Evolutionary conservation across 169 alveolate genomes (phyloP).

Genomic region (Fabrea salina): DNA sequence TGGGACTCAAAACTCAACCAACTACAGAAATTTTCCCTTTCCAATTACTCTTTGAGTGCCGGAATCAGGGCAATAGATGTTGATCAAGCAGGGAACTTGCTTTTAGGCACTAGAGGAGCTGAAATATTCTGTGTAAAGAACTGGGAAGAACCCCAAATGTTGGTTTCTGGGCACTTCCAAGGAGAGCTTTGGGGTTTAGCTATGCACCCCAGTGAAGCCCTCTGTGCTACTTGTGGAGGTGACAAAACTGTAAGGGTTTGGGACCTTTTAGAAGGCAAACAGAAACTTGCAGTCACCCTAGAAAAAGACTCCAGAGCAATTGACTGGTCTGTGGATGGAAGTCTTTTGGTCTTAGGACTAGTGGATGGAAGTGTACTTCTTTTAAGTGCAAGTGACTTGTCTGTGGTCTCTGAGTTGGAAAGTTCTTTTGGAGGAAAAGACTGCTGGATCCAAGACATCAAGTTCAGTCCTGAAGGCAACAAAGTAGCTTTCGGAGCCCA

Average conservation of each 20-base stretch:
- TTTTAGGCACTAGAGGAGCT: conserved; percentile 82
- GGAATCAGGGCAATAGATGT: conserved; percentile 65
- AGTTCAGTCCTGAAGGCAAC: conserved; percentile 65
- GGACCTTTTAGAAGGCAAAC: conserved; percentile 59
- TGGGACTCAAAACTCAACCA: conserved; percentile 51
- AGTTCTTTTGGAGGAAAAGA: conserved; percentile 1
- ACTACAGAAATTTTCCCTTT: conserved; percentile 28
- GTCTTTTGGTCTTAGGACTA: conserved; percentile 71
- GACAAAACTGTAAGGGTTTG: conserved; percentile 81
- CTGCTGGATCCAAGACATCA: conserved; percentile 38
- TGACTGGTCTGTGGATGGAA: conserved; percentile 82
- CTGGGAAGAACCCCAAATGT: background rate
- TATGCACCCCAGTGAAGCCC: conserved; percentile 66
- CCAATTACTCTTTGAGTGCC: conserved; percentile 45
- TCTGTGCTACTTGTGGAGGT: conserved; percentile 83
- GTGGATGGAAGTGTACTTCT: conserved; percentile 58
- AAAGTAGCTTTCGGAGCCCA: conserved; percentile 81
- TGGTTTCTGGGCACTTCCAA: conserved; percentile 71
- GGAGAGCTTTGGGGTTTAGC: conserved; percentile 84
- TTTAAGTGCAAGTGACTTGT: conserved; percentile 43
- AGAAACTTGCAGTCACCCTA: conserved; percentile 49
- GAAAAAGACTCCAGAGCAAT: conserved; percentile 69
- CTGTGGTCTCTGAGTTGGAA: background rate
- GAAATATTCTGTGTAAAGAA: conserved; percentile 47
- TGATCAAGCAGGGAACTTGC: conserved; percentile 48